A percentile compares a stretch with the other conserved stretches of the same genome.
These are phyloP conservation scores for Starmera stellimalicola DNA, from an alignment of 1,139 yeast species.

Conservation along the genomic window DNA sequence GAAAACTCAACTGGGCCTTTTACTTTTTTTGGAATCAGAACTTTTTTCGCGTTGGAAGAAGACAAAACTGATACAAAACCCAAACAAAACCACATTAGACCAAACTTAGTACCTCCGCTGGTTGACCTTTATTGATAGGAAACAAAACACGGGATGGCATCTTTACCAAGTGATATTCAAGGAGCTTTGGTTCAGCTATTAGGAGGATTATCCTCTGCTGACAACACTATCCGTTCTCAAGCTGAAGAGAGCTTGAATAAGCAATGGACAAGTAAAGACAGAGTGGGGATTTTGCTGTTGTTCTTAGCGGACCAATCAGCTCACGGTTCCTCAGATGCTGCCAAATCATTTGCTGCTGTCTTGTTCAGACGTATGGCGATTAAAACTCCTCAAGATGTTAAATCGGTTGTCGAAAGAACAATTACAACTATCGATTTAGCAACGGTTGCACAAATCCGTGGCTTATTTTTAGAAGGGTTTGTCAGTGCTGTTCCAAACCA, in stretches of 20 bases:
- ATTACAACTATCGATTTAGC: constrained; percentile 59
- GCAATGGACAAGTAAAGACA: constrained; percentile 63
- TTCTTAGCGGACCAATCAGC: constrained; percentile 77
- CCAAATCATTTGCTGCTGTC: constrained; percentile 71
- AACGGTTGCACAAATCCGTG: constrained; percentile 55
- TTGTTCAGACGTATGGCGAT: constrained; percentile 81
- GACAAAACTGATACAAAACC: too few species aligned
- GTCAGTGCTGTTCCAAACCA: constrained; percentile 51
- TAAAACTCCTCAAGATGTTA: constrained; percentile 55
- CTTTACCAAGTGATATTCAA: constrained; percentile 54
- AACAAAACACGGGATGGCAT: too few species aligned
- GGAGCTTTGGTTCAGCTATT: constrained; percentile 49
- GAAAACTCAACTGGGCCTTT: too few species aligned
- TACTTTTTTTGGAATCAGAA: too few species aligned
- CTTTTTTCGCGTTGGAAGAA: too few species aligned
- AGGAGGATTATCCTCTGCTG: constrained; percentile 65
- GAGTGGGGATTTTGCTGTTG: constrained; percentile 58
- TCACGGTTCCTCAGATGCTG: constrained; percentile 43
- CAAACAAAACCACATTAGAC: too few species aligned
- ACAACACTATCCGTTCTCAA: constrained; percentile 60
- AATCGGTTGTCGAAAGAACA: constrained; percentile 64
- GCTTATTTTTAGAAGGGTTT: constrained; percentile 65
- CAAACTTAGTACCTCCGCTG: too few species aligned
- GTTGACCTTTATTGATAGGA: too few species aligned
- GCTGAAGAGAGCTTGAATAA: constrained; percentile 71